Percentiles rank a stretch among this genome's conserved stretches.
phyloP scores from a whole-genome alignment of 306 rosid species.

The Begonia fuchsioides region DNA sequence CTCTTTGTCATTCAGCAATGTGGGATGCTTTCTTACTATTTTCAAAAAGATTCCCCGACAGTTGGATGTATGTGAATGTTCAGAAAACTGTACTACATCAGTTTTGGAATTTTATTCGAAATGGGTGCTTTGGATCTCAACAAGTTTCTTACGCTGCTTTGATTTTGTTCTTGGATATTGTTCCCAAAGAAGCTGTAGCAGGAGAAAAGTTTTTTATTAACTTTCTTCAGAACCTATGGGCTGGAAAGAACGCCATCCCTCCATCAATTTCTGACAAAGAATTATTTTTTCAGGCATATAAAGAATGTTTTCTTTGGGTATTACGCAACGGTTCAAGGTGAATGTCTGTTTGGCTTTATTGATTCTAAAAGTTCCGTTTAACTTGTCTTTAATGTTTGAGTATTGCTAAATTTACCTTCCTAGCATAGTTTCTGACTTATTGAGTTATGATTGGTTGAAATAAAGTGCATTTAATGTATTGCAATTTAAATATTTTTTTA shows the following conservation, averaged over 20 bases:
- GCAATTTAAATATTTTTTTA: too few species aligned
- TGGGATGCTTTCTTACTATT: slow-evolving; percentile 79
- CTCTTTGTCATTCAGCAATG: slow-evolving; percentile 75
- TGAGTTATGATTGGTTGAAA: too few species aligned
- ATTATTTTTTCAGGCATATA: slow-evolving; percentile 59
- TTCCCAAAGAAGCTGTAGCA: slow-evolving; percentile 52
- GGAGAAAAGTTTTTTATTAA: slow-evolving; percentile 64
- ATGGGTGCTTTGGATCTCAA: slow-evolving; percentile 87
- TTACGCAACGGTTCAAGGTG: slow-evolving; percentile 73
- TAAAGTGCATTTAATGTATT: too few species aligned
- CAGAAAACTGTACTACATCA: slow-evolving; percentile 63
- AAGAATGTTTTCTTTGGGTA: slow-evolving; percentile 83
- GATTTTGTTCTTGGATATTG: slow-evolving; percentile 50
- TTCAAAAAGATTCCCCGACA: slow-evolving; percentile 59
- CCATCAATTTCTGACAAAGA: slow-evolving; percentile 40
- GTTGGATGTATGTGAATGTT: slow-evolving; percentile 66
- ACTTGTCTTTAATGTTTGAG: background rate
- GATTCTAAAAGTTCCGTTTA: background rate
- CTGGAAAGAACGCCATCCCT: slow-evolving; percentile 44
- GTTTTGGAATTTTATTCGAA: slow-evolving; percentile 74
- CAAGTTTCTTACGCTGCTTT: slow-evolving; percentile 74
- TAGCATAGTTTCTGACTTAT: too few species aligned
- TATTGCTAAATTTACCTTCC: too few species aligned
- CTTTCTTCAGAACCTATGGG: slow-evolving; percentile 71
- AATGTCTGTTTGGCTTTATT: slow-evolving; percentile 10